Evolutionary conservation across 2,329 filamentous ascomycete genomes (phyloP).

Genomic region (Exophiala oligosperma): DNA sequence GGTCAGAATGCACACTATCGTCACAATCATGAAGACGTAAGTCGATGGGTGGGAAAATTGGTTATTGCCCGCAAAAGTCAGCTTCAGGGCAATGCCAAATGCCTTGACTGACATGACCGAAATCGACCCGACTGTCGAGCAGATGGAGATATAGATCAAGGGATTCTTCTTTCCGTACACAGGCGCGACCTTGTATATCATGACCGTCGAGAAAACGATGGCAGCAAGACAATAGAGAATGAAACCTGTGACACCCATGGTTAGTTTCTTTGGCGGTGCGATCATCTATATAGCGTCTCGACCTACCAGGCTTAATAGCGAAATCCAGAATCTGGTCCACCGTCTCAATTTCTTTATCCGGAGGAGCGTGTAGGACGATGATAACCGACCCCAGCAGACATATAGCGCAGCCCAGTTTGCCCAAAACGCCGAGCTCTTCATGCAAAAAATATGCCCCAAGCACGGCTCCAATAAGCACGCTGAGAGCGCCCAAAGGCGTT

Average conservation of each 20-base stretch:
- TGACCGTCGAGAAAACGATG: constrained; percentile 78
- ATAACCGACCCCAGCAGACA: constrained; percentile 95
- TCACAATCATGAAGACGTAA: constrained; percentile 95
- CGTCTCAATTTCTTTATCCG: constrained; percentile 85
- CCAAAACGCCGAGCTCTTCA: constrained; percentile 84
- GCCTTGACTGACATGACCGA: constrained; percentile 99
- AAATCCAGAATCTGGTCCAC: constrained; percentile 90
- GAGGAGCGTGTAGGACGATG: constrained; percentile 94
- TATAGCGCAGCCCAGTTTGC: constrained; percentile 92
- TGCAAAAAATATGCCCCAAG: constrained; percentile 91
- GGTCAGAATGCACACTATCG: constrained; percentile 87
- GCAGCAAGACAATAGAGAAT: constrained; percentile 81
- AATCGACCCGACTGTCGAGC: constrained; percentile 92
- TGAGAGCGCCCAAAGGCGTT: constrained; percentile 88
- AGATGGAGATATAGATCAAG: constrained; percentile 94
- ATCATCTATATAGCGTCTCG: constrained; percentile 1
- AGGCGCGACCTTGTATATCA: constrained; percentile 95
- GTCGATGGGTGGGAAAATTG: constrained; percentile 94
- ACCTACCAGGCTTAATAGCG: constrained; percentile 83
- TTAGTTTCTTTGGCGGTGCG: constrained; percentile 13
- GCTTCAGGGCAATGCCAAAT: constrained; percentile 94
- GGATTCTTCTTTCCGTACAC: constrained; percentile 92
- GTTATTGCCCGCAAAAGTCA: constrained; percentile 90
- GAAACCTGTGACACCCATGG: constrained; percentile 63
- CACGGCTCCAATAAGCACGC: constrained; percentile 92